Conservation (phyloP, 2,329 filamentous ascomycete species). For the Phialophora expanda region DNA sequence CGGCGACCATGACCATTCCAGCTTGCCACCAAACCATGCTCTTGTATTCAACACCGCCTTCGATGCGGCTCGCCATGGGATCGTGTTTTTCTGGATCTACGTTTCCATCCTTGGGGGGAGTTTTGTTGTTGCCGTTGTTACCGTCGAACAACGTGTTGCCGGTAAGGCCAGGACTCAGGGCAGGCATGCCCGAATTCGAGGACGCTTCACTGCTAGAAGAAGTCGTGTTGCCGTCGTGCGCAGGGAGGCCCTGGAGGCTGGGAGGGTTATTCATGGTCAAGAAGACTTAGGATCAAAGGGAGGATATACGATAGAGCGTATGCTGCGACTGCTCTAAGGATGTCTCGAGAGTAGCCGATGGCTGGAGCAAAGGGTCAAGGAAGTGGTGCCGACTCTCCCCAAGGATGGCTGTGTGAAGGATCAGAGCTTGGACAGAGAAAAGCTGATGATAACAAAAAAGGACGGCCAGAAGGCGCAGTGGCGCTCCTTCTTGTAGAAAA, state of each 20-base stretch:
- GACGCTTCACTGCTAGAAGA: not conserved
- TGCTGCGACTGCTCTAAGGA: constrained; percentile 10
- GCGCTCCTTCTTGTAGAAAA: constrained; percentile 7
- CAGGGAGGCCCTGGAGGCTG: not conserved
- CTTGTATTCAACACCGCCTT: constrained; percentile 33
- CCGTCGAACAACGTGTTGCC: constrained; percentile 7
- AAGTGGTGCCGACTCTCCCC: constrained; percentile 10
- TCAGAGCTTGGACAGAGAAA: constrained; percentile 4
- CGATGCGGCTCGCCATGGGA: constrained; percentile 29
- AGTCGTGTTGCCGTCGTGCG: not conserved
- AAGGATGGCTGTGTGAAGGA: constrained; percentile 3
- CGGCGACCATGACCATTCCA: constrained; percentile 59
- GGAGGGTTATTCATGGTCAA: constrained; percentile 14
- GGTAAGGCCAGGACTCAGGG: constrained; percentile 3
- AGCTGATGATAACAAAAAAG: not conserved
- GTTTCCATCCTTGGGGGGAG: constrained; percentile 15
- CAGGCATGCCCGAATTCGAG: not conserved
- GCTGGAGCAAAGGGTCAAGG: constrained; percentile 4
- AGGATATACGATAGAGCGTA: not conserved
- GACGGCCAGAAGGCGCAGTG: not conserved
- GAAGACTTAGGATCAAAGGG: constrained; percentile 7
- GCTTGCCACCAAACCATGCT: constrained; percentile 37
- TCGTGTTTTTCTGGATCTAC: constrained; percentile 16
- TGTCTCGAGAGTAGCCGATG: constrained; percentile 11
- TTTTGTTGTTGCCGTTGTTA: constrained; percentile 4